Evolutionary conservation across 345 rosid species (phyloP), one percentile per base, ranked within the genome.

Genomic region (Odontarrhena argentea): DNA sequence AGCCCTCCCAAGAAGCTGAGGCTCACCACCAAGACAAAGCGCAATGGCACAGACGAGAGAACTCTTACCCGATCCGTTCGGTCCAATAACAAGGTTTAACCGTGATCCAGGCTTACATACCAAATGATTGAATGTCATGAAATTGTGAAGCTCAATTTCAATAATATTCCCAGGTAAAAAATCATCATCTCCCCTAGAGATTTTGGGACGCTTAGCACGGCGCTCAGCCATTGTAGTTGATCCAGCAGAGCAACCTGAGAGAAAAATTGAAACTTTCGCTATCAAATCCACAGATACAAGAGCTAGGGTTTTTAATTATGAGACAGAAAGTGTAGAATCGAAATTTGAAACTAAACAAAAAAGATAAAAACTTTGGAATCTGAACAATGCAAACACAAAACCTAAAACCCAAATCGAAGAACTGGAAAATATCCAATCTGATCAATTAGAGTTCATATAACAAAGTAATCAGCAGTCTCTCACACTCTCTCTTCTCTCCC

Each of bases 41-140:
- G 96, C 98, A 71, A 90, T 93, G 64, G 98, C 98, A 51, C 98
- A 93, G 44, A 93, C 98, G 67, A 93, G 83, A 58, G 98, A 88
- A 70, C 98, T 93, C 80, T 93, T 93, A 10, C 98, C 98, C 2
- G 96, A 90, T 40, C 97, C 98, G 55, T 93, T 93, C 9, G 98
- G 98, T 59, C 98, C 98, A 74, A 93, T 88, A 3, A 93, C 91
- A 60, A 93, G 91, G 82, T 90, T 90, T 62, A 93, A 72, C 22
- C 96, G 89, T 9, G 98, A 78, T 12, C 87, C 91, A 15, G 98
- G 98, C 69, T 84, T 88, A 82, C 92, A 93, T 5, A 79, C 74
- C 73, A 90, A 74, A 76, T 79, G 78, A 65, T 86, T 84, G 65
- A 88, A 93, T 0, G 96, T 93, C 97, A 93, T 93, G 69, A 93